Evolutionary conservation across 768 basidiomycete species (phyloP).

Genomic region (Lactarius tabidus): DNA sequence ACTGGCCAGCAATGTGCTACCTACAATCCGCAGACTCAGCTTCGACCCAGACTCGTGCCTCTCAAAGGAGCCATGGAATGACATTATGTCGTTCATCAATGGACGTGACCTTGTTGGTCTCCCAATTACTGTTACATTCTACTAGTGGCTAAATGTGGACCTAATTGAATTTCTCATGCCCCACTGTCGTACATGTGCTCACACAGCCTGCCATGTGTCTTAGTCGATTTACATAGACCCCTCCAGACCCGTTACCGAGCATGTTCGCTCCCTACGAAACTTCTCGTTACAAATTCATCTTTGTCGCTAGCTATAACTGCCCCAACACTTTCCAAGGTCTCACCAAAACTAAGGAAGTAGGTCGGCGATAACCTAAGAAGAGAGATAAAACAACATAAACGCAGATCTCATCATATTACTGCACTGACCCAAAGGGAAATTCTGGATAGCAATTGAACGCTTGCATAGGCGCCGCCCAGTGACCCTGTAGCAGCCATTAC

Average conservation of each 20-base stretch:
- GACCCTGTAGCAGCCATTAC: too few species aligned
- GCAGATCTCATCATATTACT: constrained; percentile 29
- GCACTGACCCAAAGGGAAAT: constrained; percentile 68
- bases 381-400: neutral
- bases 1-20: neutral
- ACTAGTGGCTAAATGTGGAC: too few species aligned
- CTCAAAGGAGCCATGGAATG: neutral
- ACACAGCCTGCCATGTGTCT: too few species aligned
- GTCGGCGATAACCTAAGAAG: too few species aligned
- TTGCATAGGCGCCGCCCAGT: constrained; percentile 68
- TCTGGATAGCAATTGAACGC: constrained; percentile 56
- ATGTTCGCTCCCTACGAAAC: neutral
- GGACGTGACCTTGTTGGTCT: neutral
- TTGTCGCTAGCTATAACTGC: neutral
- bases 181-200: too few species aligned
- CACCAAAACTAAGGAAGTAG: neutral
- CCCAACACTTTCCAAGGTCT: neutral
- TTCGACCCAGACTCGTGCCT: neutral
- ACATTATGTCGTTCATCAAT: neutral
- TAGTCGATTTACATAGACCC: too few species aligned
- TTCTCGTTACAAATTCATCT: neutral
- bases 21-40: neutral
- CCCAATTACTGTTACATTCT: neutral
- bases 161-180: too few species aligned
- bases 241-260: too few species aligned